Evolutionary conservation across 768 basidiomycete genomes (phyloP), one percentile per base, ranked within the genome.

Genomic region (Pleurotus ostreatus): DNA sequence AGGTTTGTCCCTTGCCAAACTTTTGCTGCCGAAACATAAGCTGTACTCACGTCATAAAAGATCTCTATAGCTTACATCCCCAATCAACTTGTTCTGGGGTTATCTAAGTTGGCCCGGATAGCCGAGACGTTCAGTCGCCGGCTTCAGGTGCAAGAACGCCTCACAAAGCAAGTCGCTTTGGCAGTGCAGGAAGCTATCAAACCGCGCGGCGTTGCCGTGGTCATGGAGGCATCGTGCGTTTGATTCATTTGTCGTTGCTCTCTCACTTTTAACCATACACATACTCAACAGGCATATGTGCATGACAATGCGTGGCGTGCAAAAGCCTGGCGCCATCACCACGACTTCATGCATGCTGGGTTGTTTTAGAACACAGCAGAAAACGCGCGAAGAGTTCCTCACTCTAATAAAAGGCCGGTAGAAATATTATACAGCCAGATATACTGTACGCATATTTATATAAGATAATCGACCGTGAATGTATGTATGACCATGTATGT

Each of bases 291-390:
- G 61, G 9, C 61, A 61, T 45, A 43, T 61, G 49, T 55, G 38
- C 55, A 99, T 99, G 97, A 94, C 96, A 2, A 98, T 98, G 96
- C 89, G 97, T 60, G 97, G 97, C 54, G 97, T 99, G 7, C 97
- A 99, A 74, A 99, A 99, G 73, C 96, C 96, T 2, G 97, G 97
- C 22, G 81, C 96, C 5, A 84, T 90, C 20, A 99, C 97, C 0
- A 89, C 94, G 45, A 99, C 97, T 5, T 94, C 92, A 4, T 96
- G 94, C 63, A 99, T 99, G 97, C 78, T 98, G 52, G 97, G 97
- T 13, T 97, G 94, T 69, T 99, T 99, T 83, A 84, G 97, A 58
- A 89, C 91, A n/a, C 91, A 95, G 63, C 95, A 98, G 71, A 98
- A 99, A 77, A 99, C 96, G 34, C 83, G 97, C 26, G 95, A 97